These are phyloP conservation scores for Neurospora sp. DNA, from an alignment of 495 filamentous ascomycete species.

Conservation along the genomic window DNA sequence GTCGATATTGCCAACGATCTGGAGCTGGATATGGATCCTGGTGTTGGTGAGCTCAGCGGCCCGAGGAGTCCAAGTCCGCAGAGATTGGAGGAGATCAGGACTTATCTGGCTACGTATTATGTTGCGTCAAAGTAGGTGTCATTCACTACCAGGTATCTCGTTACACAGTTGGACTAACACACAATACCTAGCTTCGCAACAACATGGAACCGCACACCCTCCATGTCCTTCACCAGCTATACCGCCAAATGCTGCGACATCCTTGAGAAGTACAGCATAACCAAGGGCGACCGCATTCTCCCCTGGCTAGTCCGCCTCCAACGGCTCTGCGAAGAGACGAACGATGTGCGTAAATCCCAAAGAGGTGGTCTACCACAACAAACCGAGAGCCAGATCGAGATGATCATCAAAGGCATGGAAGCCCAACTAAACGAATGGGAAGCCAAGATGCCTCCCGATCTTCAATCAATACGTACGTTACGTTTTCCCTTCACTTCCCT, in stretches of 20 bases:
- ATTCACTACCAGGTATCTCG: neutral
- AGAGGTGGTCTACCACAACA: conserved; percentile 8
- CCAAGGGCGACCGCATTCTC: conserved; percentile 26
- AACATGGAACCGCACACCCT: conserved; percentile 21
- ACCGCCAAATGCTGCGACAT: conserved; percentile 25
- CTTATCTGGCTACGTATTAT: conserved; percentile 30
- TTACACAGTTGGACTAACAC: neutral
- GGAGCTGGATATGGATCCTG: conserved; percentile 27
- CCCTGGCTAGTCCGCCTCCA: conserved; percentile 32
- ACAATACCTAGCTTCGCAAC: conserved; percentile 16
- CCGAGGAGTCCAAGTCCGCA: neutral
- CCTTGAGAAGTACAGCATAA: conserved; percentile 20
- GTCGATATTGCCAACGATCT: conserved; percentile 36
- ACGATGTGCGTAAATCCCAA: conserved; percentile 17
- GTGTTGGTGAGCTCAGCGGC: neutral
- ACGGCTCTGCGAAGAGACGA: conserved; percentile 27
- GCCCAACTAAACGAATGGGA: conserved; percentile 30
- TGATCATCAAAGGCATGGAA: conserved; percentile 33
- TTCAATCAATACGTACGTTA: conserved; percentile 11
- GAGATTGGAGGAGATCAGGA: conserved; percentile 27
- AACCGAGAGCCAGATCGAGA: conserved; percentile 26
- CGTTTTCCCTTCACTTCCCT: neutral
- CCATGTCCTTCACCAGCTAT: conserved; percentile 22
- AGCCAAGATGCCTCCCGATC: conserved; percentile 17
- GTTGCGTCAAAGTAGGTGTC: conserved; percentile 24